Conservation (phyloP, 495 filamentous ascomycete species). For the Friedmanniomyces simplex region DNA sequence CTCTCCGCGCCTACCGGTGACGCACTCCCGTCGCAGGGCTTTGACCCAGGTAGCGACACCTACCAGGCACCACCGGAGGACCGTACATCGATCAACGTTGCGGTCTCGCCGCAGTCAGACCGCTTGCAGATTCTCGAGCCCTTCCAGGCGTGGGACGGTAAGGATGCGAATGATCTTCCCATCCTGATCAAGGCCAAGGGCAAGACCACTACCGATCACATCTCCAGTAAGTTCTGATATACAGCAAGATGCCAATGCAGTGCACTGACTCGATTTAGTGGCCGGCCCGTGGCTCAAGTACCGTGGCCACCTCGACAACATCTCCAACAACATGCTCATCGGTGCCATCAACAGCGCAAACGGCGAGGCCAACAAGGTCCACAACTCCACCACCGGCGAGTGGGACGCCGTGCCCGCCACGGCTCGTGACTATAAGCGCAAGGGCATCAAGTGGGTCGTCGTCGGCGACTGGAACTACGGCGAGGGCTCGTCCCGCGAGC, state of each 20-base stretch:
- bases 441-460: slow-evolving; percentile 93
- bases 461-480: slow-evolving; percentile 99
- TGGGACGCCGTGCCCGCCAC: slow-evolving; percentile 84
- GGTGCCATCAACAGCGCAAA: slow-evolving; percentile 94
- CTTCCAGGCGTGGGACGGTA: slow-evolving; percentile 86
- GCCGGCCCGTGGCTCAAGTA: slow-evolving; percentile 99
- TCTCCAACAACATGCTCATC: slow-evolving; percentile 99
- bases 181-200: slow-evolving; percentile 97
- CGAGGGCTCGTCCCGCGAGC: slow-evolving; percentile 93
- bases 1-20: slow-evolving; percentile 70
- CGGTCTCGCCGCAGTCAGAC: slow-evolving; percentile 81
- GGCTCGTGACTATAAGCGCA: slow-evolving; percentile 97
- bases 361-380: slow-evolving; percentile 95
- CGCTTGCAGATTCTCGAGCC: slow-evolving; percentile 85
- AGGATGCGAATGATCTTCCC: slow-evolving; percentile 63
- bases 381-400: slow-evolving; percentile 76
- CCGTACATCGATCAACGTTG: slow-evolving; percentile 59
- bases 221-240: slow-evolving; percentile 52
- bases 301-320: slow-evolving; percentile 99
- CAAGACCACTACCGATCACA: slow-evolving; percentile 99
- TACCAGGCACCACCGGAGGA: slow-evolving; percentile 92
- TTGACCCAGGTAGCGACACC: slow-evolving; percentile 87
- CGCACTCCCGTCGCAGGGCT: slow-evolving; percentile 71
- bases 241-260: background rate
- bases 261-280: slow-evolving; percentile 36